Conservation (phyloP, 2,329 filamentous ascomycete species). For the Sporothrix globosa region DNA sequence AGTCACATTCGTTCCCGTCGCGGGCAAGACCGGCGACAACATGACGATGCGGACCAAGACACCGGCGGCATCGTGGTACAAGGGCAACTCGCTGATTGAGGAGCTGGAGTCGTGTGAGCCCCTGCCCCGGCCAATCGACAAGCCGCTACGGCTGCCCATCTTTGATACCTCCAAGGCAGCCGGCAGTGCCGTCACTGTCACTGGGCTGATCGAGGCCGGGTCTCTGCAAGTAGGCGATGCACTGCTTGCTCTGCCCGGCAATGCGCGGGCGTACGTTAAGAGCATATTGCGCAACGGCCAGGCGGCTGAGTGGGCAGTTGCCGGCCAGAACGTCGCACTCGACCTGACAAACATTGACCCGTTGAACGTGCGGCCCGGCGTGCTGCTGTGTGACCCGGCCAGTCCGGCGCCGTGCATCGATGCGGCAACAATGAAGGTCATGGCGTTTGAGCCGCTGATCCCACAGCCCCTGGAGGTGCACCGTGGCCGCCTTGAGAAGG, state of each 20-base stretch:
- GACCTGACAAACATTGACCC: conserved; percentile 84
- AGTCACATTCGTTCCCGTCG: conserved; percentile 85
- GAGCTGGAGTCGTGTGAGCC: conserved; percentile 84
- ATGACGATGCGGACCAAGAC: conserved; percentile 65
- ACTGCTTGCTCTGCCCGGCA: conserved; percentile 77
- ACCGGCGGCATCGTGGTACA: conserved; percentile 73
- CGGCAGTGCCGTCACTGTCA: conserved; percentile 80
- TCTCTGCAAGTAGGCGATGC: conserved; percentile 82
- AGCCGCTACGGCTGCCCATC: conserved; percentile 83
- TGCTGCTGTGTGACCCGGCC: conserved; percentile 76
- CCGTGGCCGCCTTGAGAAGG: conserved; percentile 76
- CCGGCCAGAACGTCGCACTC: conserved; percentile 85
- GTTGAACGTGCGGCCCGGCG: conserved; percentile 77
- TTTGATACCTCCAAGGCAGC: conserved; percentile 83
- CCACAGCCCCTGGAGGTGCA: conserved; percentile 91
- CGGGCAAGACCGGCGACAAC: conserved; percentile 87
- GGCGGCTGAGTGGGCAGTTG: conserved; percentile 57
- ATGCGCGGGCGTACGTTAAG: conserved; percentile 79
- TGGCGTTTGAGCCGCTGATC: conserved; percentile 87
- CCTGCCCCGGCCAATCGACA: conserved; percentile 69
- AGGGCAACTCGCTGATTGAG: conserved; percentile 75
- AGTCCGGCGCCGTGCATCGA: conserved; percentile 71
- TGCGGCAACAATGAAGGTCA: conserved; percentile 77
- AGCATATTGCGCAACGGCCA: conserved; percentile 70
- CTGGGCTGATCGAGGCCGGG: conserved; percentile 83